A percentile compares a stretch with the other conserved stretches of the same genome.
phyloP scores from a whole-genome alignment of 257 asterid species.

The Echium plantagineum region DNA sequence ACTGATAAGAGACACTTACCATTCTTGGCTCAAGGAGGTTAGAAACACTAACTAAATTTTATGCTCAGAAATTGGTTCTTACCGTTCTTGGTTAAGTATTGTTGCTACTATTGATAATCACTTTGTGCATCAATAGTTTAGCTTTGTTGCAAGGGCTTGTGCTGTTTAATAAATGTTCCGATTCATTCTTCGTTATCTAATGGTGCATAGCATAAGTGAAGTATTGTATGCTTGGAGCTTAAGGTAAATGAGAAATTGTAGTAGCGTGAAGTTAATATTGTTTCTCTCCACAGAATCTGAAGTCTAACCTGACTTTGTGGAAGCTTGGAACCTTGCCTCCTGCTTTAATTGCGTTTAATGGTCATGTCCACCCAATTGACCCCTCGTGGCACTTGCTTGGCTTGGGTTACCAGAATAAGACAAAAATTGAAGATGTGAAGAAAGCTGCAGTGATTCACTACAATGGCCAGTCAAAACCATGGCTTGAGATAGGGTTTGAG shows the following conservation, averaged over 20 bases:
- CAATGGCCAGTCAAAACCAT: conserved; percentile 95
- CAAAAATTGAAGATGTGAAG: conserved; percentile 57
- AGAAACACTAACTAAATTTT: background rate
- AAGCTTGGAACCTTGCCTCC: conserved; percentile 99
- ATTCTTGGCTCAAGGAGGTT: conserved; percentile 94
- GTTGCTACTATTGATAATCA: too few relatives aligned
- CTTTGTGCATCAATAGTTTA: too few relatives aligned
- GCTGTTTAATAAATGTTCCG: too few relatives aligned
- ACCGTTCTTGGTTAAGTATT: too few relatives aligned
- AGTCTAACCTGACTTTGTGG: conserved; percentile 88
- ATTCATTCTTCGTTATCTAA: too few relatives aligned
- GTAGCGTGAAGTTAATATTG: background rate
- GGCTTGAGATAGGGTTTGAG: conserved; percentile 97
- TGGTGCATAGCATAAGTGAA: too few relatives aligned
- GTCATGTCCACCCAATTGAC: conserved; percentile 78
- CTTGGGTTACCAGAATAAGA: conserved; percentile 84
- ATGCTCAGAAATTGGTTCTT: background rate
- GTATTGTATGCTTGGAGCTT: too few relatives aligned
- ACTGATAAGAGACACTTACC: conserved; percentile 71
- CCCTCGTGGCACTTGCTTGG: conserved; percentile 99
- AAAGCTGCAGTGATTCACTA: conserved; percentile 96
- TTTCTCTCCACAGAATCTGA: conserved; percentile 63
- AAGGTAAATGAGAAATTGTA: background rate
- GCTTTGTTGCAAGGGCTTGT: too few relatives aligned
- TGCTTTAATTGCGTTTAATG: conserved; percentile 92